phyloP scores from a whole-genome alignment of 441 rosid species.

The Bocquillonia castaneifolia region DNA sequence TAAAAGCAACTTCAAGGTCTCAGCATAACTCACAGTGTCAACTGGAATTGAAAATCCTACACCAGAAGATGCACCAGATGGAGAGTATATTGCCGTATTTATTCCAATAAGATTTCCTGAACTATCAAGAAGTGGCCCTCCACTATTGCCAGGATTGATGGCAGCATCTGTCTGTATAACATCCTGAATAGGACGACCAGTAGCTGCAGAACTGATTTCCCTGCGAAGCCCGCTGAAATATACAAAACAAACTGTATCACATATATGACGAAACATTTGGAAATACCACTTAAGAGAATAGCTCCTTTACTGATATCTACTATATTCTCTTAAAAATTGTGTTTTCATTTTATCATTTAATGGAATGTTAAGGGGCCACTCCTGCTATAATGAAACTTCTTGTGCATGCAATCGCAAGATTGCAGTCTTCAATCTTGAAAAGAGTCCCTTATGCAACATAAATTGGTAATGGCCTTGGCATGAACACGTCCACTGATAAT shows the following conservation, averaged over 20 bases:
- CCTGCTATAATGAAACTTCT: background rate
- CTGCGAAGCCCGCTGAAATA: slow-evolving; percentile 76
- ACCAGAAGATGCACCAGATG: slow-evolving; percentile 98
- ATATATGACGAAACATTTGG: background rate
- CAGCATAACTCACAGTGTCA: slow-evolving; percentile 68
- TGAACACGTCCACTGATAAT: no score
- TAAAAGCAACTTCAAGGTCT: slow-evolving; percentile 10
- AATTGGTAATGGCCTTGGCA: background rate
- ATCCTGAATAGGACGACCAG: slow-evolving; percentile 98
- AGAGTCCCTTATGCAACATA: background rate
- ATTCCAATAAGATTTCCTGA: slow-evolving; percentile 89
- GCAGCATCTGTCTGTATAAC: slow-evolving; percentile 98
- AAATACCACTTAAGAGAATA: background rate
- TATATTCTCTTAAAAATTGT: background rate
- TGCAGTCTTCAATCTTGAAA: background rate
- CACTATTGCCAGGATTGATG: slow-evolving; percentile 95
- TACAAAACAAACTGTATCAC: slow-evolving; percentile 13
- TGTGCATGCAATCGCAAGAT: background rate
- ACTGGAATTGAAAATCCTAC: slow-evolving; percentile 98
- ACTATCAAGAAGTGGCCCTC: slow-evolving; percentile 95
- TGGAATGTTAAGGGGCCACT: background rate
- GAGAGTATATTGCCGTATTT: slow-evolving; percentile 95
- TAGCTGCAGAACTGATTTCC: slow-evolving; percentile 97
- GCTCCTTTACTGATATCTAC: background rate
- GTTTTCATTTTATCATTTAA: background rate